Evolutionary conservation across 257 asterid genomes (phyloP).

Genomic region (Coffea canephora): DNA sequence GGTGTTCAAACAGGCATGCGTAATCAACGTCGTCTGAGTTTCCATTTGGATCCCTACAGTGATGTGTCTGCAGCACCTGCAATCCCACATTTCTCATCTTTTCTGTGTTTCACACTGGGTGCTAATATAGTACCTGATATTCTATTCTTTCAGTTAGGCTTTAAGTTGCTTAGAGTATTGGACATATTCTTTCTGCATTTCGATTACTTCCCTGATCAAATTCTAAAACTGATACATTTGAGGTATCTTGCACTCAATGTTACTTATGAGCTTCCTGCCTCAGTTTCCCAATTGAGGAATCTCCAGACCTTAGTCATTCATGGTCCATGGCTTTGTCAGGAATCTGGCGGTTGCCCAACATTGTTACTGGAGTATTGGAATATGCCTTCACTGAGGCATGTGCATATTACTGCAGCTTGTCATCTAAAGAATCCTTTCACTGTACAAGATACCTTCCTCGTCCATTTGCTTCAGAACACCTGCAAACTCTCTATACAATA

Average conservation of each 20-base stretch:
- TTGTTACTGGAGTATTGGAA: slow-evolving; percentile 22
- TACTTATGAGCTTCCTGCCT: slow-evolving; percentile 18
- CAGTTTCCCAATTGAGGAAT: slow-evolving; percentile 10
- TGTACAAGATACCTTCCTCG: neutral
- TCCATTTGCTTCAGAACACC: no score
- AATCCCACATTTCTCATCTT: slow-evolving; percentile 8
- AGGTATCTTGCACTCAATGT: slow-evolving; percentile 31
- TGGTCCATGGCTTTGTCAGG: no score
- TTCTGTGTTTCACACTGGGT: slow-evolving; percentile 1
- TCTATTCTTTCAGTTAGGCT: neutral
- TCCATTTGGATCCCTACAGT: slow-evolving; percentile 16
- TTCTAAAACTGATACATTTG: slow-evolving; percentile 22
- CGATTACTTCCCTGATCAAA: slow-evolving; percentile 27
- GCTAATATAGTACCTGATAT: neutral
- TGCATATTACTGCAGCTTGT: slow-evolving; percentile 18
- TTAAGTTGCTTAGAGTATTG: neutral
- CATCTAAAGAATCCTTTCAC: no score
- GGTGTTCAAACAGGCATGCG: neutral
- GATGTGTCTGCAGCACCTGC: slow-evolving; percentile 10
- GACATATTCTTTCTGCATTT: slow-evolving; percentile 27
- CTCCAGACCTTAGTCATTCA: slow-evolving; percentile 32
- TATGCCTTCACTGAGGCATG: slow-evolving; percentile 28
- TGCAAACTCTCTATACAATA: no score
- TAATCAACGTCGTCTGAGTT: slow-evolving; percentile 15
- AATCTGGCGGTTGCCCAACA: neutral